These are phyloP conservation scores for Pichia membranifaciens DNA, from an alignment of 805 yeast genomes.

Conservation along the genomic window DNA sequence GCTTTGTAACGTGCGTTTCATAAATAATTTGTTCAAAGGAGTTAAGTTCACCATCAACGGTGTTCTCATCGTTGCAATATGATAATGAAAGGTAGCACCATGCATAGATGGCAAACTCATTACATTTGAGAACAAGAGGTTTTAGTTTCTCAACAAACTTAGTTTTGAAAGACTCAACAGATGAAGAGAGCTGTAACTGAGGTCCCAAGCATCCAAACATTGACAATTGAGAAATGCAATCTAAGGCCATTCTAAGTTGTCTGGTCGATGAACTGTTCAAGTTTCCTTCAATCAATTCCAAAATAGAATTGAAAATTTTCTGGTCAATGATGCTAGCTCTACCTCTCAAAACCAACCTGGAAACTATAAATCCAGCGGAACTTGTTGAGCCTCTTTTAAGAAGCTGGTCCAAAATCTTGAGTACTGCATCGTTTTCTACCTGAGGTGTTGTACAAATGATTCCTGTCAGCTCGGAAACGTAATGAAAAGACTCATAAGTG, in stretches of 20 bases:
- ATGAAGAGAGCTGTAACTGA: conserved; percentile 12
- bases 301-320: conserved; percentile 8
- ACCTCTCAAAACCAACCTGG: conserved; percentile 38
- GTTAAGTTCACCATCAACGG: conserved; percentile 10
- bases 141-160: conserved; percentile 28
- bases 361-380: conserved; percentile 39
- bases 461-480: conserved; percentile 25
- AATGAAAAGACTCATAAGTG: conserved; percentile 22
- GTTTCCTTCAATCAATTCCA: conserved; percentile 21
- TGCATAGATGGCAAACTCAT: conserved; percentile 51
- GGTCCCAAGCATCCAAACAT: conserved; percentile 45
- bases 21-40: conserved; percentile 41
- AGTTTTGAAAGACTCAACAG: conserved; percentile 18
- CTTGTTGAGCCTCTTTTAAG: conserved; percentile 17
- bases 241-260: conserved; percentile 28
- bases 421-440: conserved; percentile 14
- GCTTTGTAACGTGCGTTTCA: conserved; percentile 59
- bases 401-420: conserved; percentile 8
- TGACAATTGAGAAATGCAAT: conserved; percentile 38
- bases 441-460: conserved; percentile 35
- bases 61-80: conserved; percentile 7
- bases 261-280: conserved; percentile 18
- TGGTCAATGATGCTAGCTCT: conserved; percentile 20
- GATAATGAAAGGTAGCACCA: conserved; percentile 51
- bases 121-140: conserved; percentile 41